Evolutionary conservation across 140 eudicot species (phyloP).

Genomic region (Anethum foeniculum): DNA sequence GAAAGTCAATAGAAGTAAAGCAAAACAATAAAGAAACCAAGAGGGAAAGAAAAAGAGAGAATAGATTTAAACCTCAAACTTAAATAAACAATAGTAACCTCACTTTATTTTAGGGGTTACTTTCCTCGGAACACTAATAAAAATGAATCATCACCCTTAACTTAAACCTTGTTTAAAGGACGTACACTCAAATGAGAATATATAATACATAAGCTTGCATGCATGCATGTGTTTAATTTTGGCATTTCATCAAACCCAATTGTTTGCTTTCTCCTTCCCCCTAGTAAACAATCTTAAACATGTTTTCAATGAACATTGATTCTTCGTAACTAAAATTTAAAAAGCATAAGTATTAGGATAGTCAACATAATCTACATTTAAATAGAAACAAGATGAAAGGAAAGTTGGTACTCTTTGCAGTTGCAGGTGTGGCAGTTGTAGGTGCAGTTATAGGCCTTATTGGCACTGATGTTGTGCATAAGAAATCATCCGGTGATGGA

Average conservation of each 20-base stretch:
- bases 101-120: conserved; percentile 1
- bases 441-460: conserved; percentile 20
- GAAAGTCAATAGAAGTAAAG: neutral
- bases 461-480: neutral
- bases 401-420: conserved; percentile 8
- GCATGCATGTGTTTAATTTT: neutral
- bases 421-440: conserved; percentile 23
- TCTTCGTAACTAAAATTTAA: neutral
- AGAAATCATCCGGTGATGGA: neutral
- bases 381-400: neutral
- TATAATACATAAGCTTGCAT: neutral
- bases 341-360: neutral
- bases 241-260: neutral
- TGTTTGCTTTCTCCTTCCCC: neutral
- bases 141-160: neutral
- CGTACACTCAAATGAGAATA: neutral
- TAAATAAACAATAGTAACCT: neutral
- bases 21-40: neutral
- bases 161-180: conserved; percentile 11
- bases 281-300: neutral
- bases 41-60: neutral
- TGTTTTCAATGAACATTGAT: neutral
- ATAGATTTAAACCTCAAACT: neutral
- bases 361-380: neutral
- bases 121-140: neutral